These are phyloP conservation scores for Saitozyma podzolica DNA, from an alignment of 768 basidiomycete genomes.

Conservation along the genomic window DNA sequence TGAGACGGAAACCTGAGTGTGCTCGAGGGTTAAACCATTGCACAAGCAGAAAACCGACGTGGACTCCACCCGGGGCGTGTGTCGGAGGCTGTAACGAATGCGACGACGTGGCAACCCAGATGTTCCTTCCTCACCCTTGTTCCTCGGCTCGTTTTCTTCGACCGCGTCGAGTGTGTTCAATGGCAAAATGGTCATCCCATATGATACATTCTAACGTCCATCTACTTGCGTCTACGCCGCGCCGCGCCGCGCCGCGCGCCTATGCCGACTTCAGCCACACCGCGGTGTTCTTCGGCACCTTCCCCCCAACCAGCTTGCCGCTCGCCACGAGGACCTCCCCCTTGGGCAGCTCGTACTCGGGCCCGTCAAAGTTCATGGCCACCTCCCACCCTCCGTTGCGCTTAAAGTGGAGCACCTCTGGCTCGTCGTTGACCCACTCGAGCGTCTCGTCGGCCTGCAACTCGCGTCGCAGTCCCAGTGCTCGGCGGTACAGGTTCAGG, in stretches of 20 bases:
- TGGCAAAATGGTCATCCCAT: too few relatives aligned
- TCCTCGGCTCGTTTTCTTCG: too few relatives aligned
- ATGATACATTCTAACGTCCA: too few relatives aligned
- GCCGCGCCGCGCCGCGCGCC: conserved; percentile 1
- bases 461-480: conserved; percentile 20
- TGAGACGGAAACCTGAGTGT: too few relatives aligned
- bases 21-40: too few relatives aligned
- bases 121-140: too few relatives aligned
- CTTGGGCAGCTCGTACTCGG: conserved; percentile 19
- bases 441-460: conserved; percentile 28
- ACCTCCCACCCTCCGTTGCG: conserved; percentile 20
- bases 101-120: too few relatives aligned
- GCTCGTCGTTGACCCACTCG: conserved; percentile 27
- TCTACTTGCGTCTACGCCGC: too few relatives aligned
- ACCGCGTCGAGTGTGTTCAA: too few relatives aligned
- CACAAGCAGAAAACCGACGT: too few relatives aligned
- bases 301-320: conserved; percentile 8
- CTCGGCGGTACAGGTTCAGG: conserved; percentile 31
- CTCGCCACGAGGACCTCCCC: conserved; percentile 19
- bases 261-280: conserved; percentile 20
- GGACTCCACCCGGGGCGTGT: too few relatives aligned
- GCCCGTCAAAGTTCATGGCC: conserved; percentile 26
- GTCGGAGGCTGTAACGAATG: too few relatives aligned
- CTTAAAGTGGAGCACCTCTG: conserved; percentile 25
- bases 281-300: conserved; percentile 17